Percentiles rank a stretch among this genome's conserved stretches.
Evolutionary conservation across 225 moss, liverwort and hornwort genomes (phyloP).

Genomic region (Pseudoscleropodium purum): DNA sequence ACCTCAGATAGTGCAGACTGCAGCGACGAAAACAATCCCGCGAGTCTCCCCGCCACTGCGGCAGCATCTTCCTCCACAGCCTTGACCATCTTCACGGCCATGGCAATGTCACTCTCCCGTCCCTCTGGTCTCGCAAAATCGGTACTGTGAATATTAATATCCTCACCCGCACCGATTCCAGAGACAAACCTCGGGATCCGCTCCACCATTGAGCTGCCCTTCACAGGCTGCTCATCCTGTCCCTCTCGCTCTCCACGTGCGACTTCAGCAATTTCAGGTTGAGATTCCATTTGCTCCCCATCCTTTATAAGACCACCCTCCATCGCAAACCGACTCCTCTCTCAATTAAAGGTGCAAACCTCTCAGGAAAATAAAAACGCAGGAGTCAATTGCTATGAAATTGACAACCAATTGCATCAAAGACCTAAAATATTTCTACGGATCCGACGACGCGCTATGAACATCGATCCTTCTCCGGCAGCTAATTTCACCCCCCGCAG

Average conservation of each 20-base stretch:
- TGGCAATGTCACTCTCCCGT: slow-evolving; percentile 36
- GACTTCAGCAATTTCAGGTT: not conserved
- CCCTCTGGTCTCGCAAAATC: not conserved
- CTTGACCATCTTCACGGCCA: slow-evolving; percentile 57
- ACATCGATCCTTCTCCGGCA: not conserved
- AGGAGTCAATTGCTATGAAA: not conserved
- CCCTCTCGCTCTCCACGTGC: not conserved
- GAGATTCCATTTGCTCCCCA: not conserved
- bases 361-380: not conserved
- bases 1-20: slow-evolving; percentile 63
- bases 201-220: not conserved
- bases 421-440: not conserved
- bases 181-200: slow-evolving; percentile 10
- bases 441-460: not conserved
- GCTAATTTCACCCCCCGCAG: not conserved
- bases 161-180: not conserved
- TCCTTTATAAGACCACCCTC: not conserved
- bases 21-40: slow-evolving; percentile 32
- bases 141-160: not conserved
- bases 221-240: not conserved
- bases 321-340: not conserved
- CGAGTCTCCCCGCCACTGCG: slow-evolving; percentile 36
- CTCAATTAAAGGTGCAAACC: not conserved
- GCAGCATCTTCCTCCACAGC: slow-evolving; percentile 46
- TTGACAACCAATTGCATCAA: not conserved